Percentiles rank a stretch among this genome's conserved stretches.
phyloP scores from a whole-genome alignment of 176 grass and related monocot species.

The Phoenix dactylifera region DNA sequence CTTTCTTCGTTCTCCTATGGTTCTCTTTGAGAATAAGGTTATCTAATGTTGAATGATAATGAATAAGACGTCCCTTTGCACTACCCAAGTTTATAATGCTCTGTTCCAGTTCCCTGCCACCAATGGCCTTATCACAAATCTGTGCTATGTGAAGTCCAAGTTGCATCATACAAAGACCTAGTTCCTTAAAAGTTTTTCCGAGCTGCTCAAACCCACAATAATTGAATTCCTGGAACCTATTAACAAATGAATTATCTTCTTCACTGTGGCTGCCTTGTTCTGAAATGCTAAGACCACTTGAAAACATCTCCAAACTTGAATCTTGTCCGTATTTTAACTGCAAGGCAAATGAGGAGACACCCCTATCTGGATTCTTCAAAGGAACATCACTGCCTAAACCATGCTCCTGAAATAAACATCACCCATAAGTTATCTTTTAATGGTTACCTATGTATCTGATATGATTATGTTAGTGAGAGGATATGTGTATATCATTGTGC shows the following conservation, averaged over 20 bases:
- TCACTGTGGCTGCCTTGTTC: background rate
- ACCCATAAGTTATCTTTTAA: background rate
- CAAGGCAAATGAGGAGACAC: slow-evolving; percentile 51
- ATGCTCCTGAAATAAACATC: slow-evolving; percentile 44
- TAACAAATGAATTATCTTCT: background rate
- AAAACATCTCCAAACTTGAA: background rate
- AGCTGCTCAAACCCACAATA: slow-evolving; percentile 37
- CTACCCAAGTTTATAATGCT: slow-evolving; percentile 54
- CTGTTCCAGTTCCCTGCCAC: slow-evolving; percentile 42
- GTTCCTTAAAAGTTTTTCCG: slow-evolving; percentile 36
- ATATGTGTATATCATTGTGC: too few species aligned
- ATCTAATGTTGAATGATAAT: slow-evolving; percentile 75
- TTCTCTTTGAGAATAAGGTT: slow-evolving; percentile 42
- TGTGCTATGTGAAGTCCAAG: slow-evolving; percentile 58
- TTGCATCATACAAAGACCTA: slow-evolving; percentile 77
- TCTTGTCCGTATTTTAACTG: slow-evolving; percentile 34
- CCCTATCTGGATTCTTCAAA: slow-evolving; percentile 52
- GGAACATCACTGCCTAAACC: slow-evolving; percentile 79
- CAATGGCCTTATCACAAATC: slow-evolving; percentile 55
- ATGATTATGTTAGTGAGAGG: too few species aligned
- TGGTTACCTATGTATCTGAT: too few species aligned
- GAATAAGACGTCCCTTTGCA: slow-evolving; percentile 79
- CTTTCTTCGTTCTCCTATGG: slow-evolving; percentile 23
- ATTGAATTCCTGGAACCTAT: slow-evolving; percentile 13
- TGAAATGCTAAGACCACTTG: background rate